Evolutionary conservation across 495 filamentous ascomycete genomes (phyloP).

Genomic region (Aspergillus diversus): DNA sequence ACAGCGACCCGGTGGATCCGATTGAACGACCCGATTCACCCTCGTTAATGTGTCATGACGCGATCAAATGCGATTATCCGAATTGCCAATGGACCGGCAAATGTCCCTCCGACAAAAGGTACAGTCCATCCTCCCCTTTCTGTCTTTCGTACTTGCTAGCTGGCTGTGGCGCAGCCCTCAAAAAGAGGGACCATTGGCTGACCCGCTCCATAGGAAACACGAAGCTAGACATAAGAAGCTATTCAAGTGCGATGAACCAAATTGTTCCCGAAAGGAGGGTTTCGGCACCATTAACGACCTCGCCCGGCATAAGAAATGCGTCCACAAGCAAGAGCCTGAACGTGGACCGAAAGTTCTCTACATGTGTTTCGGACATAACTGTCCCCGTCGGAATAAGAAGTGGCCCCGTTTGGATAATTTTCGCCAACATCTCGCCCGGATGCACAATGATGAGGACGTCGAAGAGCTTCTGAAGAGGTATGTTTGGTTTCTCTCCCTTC

Average conservation of each 20-base stretch:
- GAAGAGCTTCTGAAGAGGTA: constrained; percentile 59
- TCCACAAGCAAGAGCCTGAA: constrained; percentile 61
- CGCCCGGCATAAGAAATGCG: constrained; percentile 70
- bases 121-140: neutral
- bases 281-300: constrained; percentile 86
- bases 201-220: constrained; percentile 68
- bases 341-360: constrained; percentile 62
- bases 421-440: constrained; percentile 78
- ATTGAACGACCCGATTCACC: constrained; percentile 27
- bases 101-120: constrained; percentile 49
- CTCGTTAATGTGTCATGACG: constrained; percentile 25
- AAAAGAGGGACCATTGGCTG: neutral
- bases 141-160: too few relatives aligned
- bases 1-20: constrained; percentile 19
- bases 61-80: constrained; percentile 40
- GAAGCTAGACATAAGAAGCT: constrained; percentile 74
- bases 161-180: too few relatives aligned
- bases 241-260: constrained; percentile 63
- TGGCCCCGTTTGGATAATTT: constrained; percentile 96
- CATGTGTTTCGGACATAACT: constrained; percentile 65
- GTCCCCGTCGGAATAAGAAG: constrained; percentile 69
- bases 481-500: constrained; percentile 14
- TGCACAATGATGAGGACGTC: constrained; percentile 65
- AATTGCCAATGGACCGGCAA: constrained; percentile 45
- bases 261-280: constrained; percentile 65